phyloP scores from a whole-genome alignment of 495 filamentous ascomycete species.

The Penicillium turbatum region DNA sequence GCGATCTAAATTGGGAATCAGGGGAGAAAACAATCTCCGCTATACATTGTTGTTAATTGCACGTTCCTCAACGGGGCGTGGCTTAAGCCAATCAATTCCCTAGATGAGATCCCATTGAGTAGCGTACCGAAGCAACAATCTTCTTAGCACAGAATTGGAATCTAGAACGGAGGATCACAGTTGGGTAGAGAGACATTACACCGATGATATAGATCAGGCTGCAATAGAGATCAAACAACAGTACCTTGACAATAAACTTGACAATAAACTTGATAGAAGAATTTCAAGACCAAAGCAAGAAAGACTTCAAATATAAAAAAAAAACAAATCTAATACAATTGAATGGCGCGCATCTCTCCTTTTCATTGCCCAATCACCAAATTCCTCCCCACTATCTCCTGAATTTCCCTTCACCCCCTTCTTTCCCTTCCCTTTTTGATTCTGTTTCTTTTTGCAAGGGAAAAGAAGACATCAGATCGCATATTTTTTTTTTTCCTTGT shows the following conservation, averaged over 20 bases:
- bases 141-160: constrained; percentile 7
- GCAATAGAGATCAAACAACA: not conserved
- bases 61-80: not conserved
- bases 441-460: not conserved
- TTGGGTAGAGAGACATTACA: not conserved
- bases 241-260: no score
- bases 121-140: constrained; percentile 19
- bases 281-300: not conserved
- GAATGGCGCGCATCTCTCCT: constrained; percentile 6
- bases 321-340: not conserved
- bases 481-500: not conserved
- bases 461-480: not conserved
- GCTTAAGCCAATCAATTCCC: constrained; percentile 14
- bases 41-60: constrained; percentile 1
- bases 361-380: constrained; percentile 10
- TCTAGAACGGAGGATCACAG: not conserved
- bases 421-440: not conserved
- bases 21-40: not conserved
- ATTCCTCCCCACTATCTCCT: constrained; percentile 15
- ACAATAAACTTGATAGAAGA: no score
- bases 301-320: not conserved
- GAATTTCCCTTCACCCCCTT: constrained; percentile 13
- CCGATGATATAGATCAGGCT: not conserved
- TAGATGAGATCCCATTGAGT: constrained; percentile 3
- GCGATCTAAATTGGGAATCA: not conserved